Conservation (phyloP, 805 yeast genomes). For the Candida peoriensis region DNA sequence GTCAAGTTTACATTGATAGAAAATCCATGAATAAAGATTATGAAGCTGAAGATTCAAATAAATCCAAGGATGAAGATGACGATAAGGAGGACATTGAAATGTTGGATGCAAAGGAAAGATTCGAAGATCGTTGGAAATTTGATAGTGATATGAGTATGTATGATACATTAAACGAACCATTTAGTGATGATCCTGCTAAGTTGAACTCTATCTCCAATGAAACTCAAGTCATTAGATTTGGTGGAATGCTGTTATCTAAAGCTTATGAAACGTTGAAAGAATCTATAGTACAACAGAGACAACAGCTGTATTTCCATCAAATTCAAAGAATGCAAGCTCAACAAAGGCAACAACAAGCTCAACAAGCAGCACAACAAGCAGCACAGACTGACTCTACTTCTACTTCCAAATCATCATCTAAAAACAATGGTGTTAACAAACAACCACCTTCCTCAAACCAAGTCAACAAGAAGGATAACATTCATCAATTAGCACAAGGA, state of each 20-base stretch:
- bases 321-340: constrained; percentile 23
- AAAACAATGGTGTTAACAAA: too few relatives aligned
- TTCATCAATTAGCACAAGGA: too few relatives aligned
- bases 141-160: constrained; percentile 47
- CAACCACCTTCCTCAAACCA: too few relatives aligned
- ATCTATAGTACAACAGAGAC: constrained; percentile 69
- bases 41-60: constrained; percentile 38
- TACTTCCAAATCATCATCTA: background rate
- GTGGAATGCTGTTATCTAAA: constrained; percentile 84
- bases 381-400: background rate
- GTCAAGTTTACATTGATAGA: constrained; percentile 71
- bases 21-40: constrained; percentile 42
- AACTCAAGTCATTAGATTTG: constrained; percentile 87
- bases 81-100: constrained; percentile 22
- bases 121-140: constrained; percentile 61
- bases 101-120: constrained; percentile 39
- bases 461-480: too few relatives aligned
- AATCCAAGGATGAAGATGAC: constrained; percentile 7
- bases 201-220: constrained; percentile 79
- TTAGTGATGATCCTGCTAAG: constrained; percentile 74
- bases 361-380: constrained; percentile 1
- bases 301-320: constrained; percentile 32
- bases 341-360: constrained; percentile 20
- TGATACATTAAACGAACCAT: constrained; percentile 39
- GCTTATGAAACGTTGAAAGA: constrained; percentile 77